phyloP scores from a whole-genome alignment of 2,329 filamentous ascomycete species.

The Rachicladosporium sp. region DNA sequence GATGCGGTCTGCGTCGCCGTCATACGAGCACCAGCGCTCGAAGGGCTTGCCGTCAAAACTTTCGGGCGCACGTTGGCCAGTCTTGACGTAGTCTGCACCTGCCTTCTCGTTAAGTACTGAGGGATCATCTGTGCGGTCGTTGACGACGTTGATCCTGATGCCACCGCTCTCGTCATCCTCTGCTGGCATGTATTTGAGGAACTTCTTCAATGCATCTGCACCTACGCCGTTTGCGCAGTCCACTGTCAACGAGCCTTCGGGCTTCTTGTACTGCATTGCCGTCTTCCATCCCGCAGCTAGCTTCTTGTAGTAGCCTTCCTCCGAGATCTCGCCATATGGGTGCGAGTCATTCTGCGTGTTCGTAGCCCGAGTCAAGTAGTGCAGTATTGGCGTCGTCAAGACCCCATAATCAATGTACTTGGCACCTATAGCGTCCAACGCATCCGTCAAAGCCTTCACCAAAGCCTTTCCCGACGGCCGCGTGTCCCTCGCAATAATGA shows the following conservation, averaged over 20 bases:
- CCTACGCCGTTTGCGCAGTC: slow-evolving; percentile 97
- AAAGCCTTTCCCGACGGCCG: slow-evolving; percentile 81
- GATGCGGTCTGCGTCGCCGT: slow-evolving; percentile 89
- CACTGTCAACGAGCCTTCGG: slow-evolving; percentile 64
- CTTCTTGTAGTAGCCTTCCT: slow-evolving; percentile 92
- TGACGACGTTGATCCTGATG: slow-evolving; percentile 74
- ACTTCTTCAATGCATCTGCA: slow-evolving; percentile 74
- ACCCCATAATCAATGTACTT: slow-evolving; percentile 77
- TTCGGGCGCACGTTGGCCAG: slow-evolving; percentile 83
- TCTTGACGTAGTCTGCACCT: slow-evolving; percentile 96
- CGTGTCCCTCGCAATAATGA: slow-evolving; percentile 86
- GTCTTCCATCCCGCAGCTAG: slow-evolving; percentile 71
- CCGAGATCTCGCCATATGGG: slow-evolving; percentile 78
- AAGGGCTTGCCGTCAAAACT: slow-evolving; percentile 64
- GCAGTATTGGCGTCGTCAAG: slow-evolving; percentile 91
- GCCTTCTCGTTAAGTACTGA: slow-evolving; percentile 82
- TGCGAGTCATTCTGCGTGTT: slow-evolving; percentile 84
- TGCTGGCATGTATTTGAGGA: slow-evolving; percentile 69
- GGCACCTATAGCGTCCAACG: slow-evolving; percentile 61
- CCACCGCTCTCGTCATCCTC: slow-evolving; percentile 45
- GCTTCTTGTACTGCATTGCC: slow-evolving; percentile 65
- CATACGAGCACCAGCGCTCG: slow-evolving; percentile 77
- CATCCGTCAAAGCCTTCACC: slow-evolving; percentile 64
- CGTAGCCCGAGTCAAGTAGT: slow-evolving; percentile 88
- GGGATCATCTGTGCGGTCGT: slow-evolving; percentile 83